phyloP scores from a whole-genome alignment of 768 basidiomycete genomes.

The Boletus vinaceobasis region DNA sequence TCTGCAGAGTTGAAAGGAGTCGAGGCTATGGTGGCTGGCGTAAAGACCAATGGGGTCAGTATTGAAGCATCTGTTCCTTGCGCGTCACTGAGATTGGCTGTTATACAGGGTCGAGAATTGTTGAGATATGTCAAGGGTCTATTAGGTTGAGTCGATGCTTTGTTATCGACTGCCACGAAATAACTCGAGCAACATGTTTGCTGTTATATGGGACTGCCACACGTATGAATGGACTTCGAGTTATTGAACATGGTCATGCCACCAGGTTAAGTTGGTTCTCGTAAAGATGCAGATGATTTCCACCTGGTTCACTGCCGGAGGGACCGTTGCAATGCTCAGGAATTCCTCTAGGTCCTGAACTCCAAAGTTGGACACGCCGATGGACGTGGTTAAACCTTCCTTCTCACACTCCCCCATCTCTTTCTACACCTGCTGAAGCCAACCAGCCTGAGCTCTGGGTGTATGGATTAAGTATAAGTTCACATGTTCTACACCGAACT shows the following conservation, averaged over 20 bases:
- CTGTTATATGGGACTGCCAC: slow-evolving; percentile 1
- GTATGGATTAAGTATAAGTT: slow-evolving; percentile 1
- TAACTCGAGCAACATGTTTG: neutral
- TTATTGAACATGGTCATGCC: neutral
- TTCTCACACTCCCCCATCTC: slow-evolving; percentile 2
- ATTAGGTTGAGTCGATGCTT: slow-evolving; percentile 43
- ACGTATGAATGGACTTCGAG: slow-evolving; percentile 1
- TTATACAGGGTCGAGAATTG: slow-evolving; percentile 60
- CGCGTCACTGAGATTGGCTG: slow-evolving; percentile 1
- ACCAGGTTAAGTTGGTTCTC: neutral
- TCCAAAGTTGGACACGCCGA: neutral
- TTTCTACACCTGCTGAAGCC: neutral
- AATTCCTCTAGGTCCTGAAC: neutral
- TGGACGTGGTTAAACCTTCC: slow-evolving; percentile 3
- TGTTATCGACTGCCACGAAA: neutral
- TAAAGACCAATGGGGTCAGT: slow-evolving; percentile 73
- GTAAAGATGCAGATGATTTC: neutral
- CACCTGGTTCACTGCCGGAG: neutral
- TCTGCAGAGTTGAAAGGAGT: slow-evolving; percentile 44
- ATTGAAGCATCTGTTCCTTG: slow-evolving; percentile 3
- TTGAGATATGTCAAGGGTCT: slow-evolving; percentile 69
- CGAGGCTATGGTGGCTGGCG: slow-evolving; percentile 72
- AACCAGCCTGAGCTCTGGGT: neutral
- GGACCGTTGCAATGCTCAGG: neutral
- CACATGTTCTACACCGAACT: neutral